phyloP scores from a whole-genome alignment of 805 yeast genomes.

The Cephaloascus fragrans region DNA sequence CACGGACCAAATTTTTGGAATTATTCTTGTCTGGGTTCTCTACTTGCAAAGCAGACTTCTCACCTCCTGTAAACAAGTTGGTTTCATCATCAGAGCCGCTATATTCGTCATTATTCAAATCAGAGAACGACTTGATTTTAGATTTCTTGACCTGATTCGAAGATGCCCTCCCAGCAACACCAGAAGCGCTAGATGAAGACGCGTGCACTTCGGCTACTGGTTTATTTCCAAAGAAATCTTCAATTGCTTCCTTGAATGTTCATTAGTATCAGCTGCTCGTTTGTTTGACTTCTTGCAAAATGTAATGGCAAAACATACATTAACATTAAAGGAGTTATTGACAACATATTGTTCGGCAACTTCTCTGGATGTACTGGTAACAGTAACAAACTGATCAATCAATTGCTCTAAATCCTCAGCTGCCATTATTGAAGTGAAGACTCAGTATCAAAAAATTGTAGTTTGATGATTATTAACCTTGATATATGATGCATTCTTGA shows the following conservation, averaged over 20 bases:
- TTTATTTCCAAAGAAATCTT: constrained; percentile 17
- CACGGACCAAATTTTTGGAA: constrained; percentile 37
- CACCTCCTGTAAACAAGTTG: constrained; percentile 60
- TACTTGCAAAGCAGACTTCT: constrained; percentile 71
- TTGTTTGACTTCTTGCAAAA: background rate
- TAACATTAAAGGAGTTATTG: constrained; percentile 24
- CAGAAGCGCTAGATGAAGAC: background rate
- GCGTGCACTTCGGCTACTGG: background rate
- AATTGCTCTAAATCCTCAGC: constrained; percentile 5
- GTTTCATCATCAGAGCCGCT: constrained; percentile 45
- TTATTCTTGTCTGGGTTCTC: constrained; percentile 51
- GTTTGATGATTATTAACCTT: too few species aligned
- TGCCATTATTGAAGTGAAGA: too few species aligned
- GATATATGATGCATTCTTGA: too few species aligned
- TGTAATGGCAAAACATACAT: constrained; percentile 1
- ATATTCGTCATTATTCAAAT: constrained; percentile 26
- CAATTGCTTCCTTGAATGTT: constrained; percentile 18
- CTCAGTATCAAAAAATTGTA: too few species aligned
- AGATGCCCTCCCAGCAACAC: background rate
- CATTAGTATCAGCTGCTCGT: too few species aligned
- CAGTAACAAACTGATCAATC: constrained; percentile 23
- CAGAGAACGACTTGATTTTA: constrained; percentile 25
- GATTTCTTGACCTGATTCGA: background rate
- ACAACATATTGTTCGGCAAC: constrained; percentile 29
- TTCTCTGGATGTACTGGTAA: constrained; percentile 21